phyloP scores from a whole-genome alignment of 169 alveolate genomes.

The Fabrea salina region DNA sequence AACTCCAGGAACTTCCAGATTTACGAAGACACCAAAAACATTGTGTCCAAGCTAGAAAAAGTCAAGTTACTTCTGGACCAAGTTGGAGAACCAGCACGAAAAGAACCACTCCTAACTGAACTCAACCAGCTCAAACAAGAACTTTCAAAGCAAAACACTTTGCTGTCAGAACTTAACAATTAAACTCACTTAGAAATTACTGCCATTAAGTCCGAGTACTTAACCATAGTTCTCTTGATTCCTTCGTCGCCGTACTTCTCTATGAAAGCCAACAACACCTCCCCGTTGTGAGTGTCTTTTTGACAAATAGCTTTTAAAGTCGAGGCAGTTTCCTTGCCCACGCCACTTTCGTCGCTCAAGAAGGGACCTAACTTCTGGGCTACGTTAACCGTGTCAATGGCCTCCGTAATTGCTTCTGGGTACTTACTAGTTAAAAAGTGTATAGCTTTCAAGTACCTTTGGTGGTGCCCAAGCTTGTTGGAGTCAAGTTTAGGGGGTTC shows the following conservation, averaged over 20 bases:
- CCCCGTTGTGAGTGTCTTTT: constrained; percentile 1
- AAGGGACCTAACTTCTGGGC: constrained; percentile 58
- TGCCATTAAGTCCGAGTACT: neutral
- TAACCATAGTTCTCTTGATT: neutral
- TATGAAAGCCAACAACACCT: neutral
- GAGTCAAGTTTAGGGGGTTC: constrained; percentile 43
- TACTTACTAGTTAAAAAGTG: constrained; percentile 38
- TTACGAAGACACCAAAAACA: no score
- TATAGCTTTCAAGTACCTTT: constrained; percentile 35
- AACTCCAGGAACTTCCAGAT: no score
- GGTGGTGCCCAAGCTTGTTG: constrained; percentile 2
- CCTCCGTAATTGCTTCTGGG: constrained; percentile 44
- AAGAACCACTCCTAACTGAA: no score
- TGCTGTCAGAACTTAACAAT: no score
- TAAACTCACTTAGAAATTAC: neutral
- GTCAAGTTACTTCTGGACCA: no score
- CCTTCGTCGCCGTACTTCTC: neutral
- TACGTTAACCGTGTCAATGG: constrained; percentile 56
- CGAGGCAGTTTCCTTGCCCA: neutral
- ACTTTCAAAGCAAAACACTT: no score
- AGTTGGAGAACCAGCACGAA: no score
- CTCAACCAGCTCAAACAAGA: no score
- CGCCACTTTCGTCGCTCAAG: neutral
- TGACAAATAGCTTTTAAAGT: neutral
- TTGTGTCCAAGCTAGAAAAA: no score